Conservation (phyloP, 345 rosid species). For the Schrenkiella parvula region DNA sequence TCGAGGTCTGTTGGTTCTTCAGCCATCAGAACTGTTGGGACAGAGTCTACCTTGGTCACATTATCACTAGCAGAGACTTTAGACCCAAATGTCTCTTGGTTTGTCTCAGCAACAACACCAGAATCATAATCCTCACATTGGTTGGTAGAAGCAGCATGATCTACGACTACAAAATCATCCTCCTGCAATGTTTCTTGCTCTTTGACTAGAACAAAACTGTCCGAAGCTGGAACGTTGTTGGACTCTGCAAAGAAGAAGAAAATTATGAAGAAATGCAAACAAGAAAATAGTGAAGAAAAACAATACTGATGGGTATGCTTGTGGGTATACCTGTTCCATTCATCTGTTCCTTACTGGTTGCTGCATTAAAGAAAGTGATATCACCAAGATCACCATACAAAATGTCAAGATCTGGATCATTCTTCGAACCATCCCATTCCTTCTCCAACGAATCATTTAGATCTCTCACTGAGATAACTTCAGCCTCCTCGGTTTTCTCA, state of each 20-base stretch:
- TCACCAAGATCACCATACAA: slow-evolving; percentile 33
- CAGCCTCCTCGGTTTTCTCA: slow-evolving; percentile 18
- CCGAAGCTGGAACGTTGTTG: neutral
- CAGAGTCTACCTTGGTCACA: neutral
- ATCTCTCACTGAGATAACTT: slow-evolving; percentile 25
- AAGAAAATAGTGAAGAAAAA: neutral
- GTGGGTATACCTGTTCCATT: slow-evolving; percentile 12
- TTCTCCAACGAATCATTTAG: slow-evolving; percentile 27
- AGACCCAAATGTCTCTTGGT: slow-evolving; percentile 14
- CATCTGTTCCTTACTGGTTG: neutral
- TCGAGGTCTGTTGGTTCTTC: slow-evolving; percentile 1
- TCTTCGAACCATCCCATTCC: slow-evolving; percentile 29
- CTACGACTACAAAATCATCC: slow-evolving; percentile 13
- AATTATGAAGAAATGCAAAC: slow-evolving; percentile 6
- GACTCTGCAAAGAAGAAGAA: slow-evolving; percentile 21
- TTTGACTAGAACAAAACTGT: neutral
- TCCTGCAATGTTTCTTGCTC: slow-evolving; percentile 18
- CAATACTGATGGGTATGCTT: neutral
- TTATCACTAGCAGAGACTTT: slow-evolving; percentile 1
- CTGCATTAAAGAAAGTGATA: slow-evolving; percentile 29
- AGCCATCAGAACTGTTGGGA: neutral
- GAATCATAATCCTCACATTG: slow-evolving; percentile 10
- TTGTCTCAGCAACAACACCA: slow-evolving; percentile 13
- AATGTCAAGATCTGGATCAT: slow-evolving; percentile 24
- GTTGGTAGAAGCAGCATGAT: slow-evolving; percentile 7